Evolutionary conservation across 352 stramenopile genomes (phyloP).

Genomic region (Phytophthora capsici): DNA sequence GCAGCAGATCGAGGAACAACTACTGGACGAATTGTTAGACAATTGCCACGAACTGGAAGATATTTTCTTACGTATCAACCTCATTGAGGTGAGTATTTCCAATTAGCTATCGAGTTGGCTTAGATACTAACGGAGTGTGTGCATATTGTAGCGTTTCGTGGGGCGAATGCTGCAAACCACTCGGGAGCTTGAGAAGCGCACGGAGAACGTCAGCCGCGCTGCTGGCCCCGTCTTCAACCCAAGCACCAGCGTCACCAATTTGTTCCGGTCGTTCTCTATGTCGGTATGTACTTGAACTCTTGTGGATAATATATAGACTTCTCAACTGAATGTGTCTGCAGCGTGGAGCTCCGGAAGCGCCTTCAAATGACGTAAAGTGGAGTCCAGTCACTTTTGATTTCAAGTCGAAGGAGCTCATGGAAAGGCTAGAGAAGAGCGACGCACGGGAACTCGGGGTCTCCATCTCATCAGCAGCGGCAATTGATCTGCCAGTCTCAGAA

Average conservation of each 20-base stretch:
- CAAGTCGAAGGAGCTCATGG: conserved; percentile 52
- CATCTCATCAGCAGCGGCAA: conserved; percentile 39
- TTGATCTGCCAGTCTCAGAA: neutral
- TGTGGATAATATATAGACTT: neutral
- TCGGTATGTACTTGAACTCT: conserved; percentile 45
- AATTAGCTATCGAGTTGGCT: neutral
- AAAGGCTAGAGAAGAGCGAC: conserved; percentile 59
- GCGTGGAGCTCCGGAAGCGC: conserved; percentile 38
- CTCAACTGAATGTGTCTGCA: conserved; percentile 16
- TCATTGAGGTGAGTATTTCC: conserved; percentile 62
- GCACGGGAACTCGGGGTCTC: conserved; percentile 69
- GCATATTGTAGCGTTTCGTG: conserved; percentile 59
- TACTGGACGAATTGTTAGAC: conserved; percentile 61
- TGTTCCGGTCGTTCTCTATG: conserved; percentile 67
- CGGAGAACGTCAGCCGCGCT: conserved; percentile 57
- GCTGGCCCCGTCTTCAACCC: conserved; percentile 70
- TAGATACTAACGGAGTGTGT: conserved; percentile 1
- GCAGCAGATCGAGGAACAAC: conserved; percentile 48
- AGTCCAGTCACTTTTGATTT: conserved; percentile 69
- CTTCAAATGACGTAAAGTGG: conserved; percentile 51
- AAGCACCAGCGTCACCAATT: conserved; percentile 58
- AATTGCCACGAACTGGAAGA: conserved; percentile 83
- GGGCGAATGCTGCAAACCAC: conserved; percentile 59
- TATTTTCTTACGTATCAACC: conserved; percentile 76
- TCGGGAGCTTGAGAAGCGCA: conserved; percentile 68